phyloP scores from a whole-genome alignment of 139 green algal species.

The Chlorella ohadii region DNA sequence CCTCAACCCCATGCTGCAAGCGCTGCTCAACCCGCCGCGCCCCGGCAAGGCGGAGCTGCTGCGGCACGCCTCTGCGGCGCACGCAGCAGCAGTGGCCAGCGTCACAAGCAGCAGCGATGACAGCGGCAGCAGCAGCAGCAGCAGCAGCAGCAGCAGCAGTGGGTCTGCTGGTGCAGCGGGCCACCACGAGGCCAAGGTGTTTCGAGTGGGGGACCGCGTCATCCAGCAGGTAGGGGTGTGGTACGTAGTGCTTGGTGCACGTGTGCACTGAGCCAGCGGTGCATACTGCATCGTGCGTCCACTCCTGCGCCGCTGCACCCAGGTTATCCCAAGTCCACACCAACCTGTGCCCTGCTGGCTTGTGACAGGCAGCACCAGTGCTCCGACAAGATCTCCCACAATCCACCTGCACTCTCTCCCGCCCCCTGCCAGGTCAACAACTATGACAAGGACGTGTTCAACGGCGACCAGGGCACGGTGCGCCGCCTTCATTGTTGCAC shows the following conservation, averaged over 20 bases:
- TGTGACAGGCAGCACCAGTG: no score
- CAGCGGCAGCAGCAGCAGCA: background rate
- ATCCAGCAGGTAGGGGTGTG: slow-evolving; percentile 56
- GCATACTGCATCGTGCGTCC: no score
- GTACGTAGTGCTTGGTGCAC: no score
- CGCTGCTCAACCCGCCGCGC: slow-evolving; percentile 70
- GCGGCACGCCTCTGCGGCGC: background rate
- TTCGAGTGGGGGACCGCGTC: slow-evolving; percentile 72
- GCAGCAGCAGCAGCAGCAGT: background rate
- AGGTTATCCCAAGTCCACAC: no score
- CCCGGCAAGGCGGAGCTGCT: slow-evolving; percentile 35
- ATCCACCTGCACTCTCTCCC: no score
- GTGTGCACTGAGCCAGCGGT: no score
- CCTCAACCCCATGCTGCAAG: slow-evolving; percentile 76
- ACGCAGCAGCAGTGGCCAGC: background rate
- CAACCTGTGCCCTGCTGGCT: no score
- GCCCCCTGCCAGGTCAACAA: slow-evolving; percentile 60
- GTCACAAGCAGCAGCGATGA: background rate
- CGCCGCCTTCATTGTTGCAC: background rate
- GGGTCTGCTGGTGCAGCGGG: background rate
- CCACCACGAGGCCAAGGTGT: background rate
- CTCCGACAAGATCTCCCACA: no score
- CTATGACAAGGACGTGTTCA: slow-evolving; percentile 83
- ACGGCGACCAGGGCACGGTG: slow-evolving; percentile 78
- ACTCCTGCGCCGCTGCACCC: no score